phyloP scores from a whole-genome alignment of 2,329 filamentous ascomycete species.

The Stemphylium vesicarium region DNA sequence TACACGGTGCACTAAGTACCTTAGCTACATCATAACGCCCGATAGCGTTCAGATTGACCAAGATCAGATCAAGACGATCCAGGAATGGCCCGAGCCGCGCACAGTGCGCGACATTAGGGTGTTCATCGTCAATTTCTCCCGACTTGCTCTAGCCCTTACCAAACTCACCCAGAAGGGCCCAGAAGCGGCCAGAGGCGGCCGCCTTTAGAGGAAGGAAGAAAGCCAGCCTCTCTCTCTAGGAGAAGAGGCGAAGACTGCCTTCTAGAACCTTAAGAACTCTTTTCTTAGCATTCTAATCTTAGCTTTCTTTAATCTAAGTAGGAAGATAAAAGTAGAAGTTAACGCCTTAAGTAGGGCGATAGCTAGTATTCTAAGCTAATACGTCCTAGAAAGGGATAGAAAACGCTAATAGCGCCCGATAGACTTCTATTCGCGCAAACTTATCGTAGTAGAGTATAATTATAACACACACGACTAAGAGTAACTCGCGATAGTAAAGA shows the following conservation, averaged over 20 bases:
- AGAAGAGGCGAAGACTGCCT: neutral
- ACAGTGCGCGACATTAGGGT: neutral
- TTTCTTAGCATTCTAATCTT: neutral
- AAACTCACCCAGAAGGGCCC: neutral
- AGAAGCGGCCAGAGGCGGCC: neutral
- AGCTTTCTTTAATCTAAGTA: neutral
- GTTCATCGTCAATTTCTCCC: neutral
- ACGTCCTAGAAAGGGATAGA: neutral
- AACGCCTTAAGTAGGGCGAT: neutral
- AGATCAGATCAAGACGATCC: neutral
- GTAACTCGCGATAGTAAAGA: conserved; percentile 1
- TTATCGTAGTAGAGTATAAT: conserved; percentile 12
- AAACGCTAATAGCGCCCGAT: neutral
- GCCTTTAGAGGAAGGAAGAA: neutral
- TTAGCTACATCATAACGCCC: neutral
- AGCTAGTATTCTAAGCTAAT: conserved; percentile 1
- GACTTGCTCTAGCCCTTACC: neutral
- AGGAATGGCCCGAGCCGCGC: neutral
- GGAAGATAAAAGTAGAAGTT: neutral
- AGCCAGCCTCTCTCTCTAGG: neutral
- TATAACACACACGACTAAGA: conserved; percentile 8
- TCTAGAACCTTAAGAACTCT: neutral
- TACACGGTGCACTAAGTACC: neutral
- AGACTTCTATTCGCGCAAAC: neutral
- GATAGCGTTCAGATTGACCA: neutral